Percentiles rank a stretch among this genome's conserved stretches.
Evolutionary conservation across 192 early-diverging fungal genomes (phyloP).

Genomic region (Backusella psychrophila): DNA sequence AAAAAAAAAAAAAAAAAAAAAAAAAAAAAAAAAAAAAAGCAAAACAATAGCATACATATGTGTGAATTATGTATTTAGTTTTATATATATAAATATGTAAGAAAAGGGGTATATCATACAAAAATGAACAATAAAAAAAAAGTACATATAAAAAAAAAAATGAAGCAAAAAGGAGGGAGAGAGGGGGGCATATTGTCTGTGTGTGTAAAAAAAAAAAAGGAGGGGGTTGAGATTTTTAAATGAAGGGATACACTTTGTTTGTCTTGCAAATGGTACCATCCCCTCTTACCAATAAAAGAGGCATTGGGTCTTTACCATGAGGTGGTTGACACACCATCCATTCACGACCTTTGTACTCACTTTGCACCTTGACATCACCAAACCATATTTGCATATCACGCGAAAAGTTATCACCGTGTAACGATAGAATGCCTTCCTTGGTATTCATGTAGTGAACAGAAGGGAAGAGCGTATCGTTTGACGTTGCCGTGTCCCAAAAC

Average conservation of each 20-base stretch:
- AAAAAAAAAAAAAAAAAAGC: neutral
- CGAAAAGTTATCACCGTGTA: slow-evolving; percentile 71
- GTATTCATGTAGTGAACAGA: slow-evolving; percentile 35
- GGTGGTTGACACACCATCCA: slow-evolving; percentile 40
- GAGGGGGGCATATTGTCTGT: neutral
- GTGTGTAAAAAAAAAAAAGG: neutral
- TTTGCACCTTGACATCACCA: slow-evolving; percentile 55
- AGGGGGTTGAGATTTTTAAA: neutral
- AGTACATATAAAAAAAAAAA: neutral
- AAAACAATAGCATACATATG: neutral
- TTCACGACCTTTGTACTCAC: slow-evolving; percentile 49
- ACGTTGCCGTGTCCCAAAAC: slow-evolving; percentile 36
- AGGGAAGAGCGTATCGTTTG: slow-evolving; percentile 17
- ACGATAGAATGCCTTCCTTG: slow-evolving; percentile 40
- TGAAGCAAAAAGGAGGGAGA: neutral
- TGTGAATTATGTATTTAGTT: neutral
- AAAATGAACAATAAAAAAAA: neutral
- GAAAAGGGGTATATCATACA: slow-evolving; percentile 8
- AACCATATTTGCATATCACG: slow-evolving; percentile 73
- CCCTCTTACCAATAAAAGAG: slow-evolving; percentile 36
- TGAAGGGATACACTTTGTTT: slow-evolving; percentile 28
- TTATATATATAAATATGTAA: neutral
- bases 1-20: neutral
- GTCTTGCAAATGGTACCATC: slow-evolving; percentile 42
- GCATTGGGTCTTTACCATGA: slow-evolving; percentile 14